Evolutionary conservation across 768 basidiomycete species (phyloP), one percentile per base, ranked within the genome.

Genomic region (Suillus paluster): DNA sequence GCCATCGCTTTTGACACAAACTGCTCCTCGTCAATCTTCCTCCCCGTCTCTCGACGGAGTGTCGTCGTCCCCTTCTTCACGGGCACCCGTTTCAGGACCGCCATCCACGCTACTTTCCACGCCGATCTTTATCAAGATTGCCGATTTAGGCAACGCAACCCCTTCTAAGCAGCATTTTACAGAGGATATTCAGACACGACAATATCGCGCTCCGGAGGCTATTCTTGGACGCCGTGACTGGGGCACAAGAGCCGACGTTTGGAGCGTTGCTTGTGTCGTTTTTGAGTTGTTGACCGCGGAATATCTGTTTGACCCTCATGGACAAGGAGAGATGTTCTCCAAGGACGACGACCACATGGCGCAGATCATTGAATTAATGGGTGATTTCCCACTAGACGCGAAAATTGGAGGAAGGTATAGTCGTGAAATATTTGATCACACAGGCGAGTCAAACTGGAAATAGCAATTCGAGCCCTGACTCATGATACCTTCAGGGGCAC

Each of bases 341-440:
- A 95, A 95, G 76, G 95, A 97, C 74, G 95, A 96, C 70, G 97
- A 98, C 73, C 95, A 97, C 68, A 87, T 96, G 84, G 95, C 95
- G 39, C 95, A 96, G 78, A 93, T 97, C 64, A 89, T 96, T 60
- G 95, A 97, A 79, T 80, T 97, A 11, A 77, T 96, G 62, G 95
- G 95, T 38, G 91, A 95, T 75, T 86, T 89, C 64, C 77, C 86
- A 15, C 69, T 87, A 30, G 84, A 86, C 54, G 81, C 90, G 48
- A 95, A 93, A 78, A 86, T 90, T 83, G 88, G 88, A 27, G 95
- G 95, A 36, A 89, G 87, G 69, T 95, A 89, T 73, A 91, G 90
- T 66, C 83, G 89, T 58, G 93, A 97, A 69, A 74, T 97, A 64
- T 97, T 97, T 73, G 93, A 92, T 66, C 83, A 85, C 65, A 77